Evolutionary conservation across 148 eudicot species (phyloP).

Genomic region (Rhododendron mucronatum): DNA sequence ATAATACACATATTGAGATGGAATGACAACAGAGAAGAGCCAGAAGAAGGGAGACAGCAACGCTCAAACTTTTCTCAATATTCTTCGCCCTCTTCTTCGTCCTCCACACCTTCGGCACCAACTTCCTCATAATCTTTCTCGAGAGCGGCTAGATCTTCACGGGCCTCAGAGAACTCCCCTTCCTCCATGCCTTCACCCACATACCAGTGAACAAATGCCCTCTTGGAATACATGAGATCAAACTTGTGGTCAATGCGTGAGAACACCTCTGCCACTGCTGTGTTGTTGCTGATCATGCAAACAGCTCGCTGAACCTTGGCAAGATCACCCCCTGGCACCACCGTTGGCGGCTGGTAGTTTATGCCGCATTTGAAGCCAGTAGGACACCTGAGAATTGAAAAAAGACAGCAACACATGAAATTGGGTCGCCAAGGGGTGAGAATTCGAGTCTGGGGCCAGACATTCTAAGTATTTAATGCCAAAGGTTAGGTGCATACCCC

Average conservation of each 20-base stretch:
- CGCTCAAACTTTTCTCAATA: neutral
- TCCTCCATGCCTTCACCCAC: slow-evolving; percentile 72
- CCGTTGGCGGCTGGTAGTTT: slow-evolving; percentile 57
- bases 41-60: neutral
- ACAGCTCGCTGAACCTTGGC: slow-evolving; percentile 66
- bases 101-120: slow-evolving; percentile 56
- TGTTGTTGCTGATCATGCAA: slow-evolving; percentile 69
- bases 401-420: neutral
- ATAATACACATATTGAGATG: neutral
- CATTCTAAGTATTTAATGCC: neutral
- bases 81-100: slow-evolving; percentile 49
- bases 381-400: slow-evolving; percentile 38
- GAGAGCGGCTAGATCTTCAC: slow-evolving; percentile 59
- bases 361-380: slow-evolving; percentile 62
- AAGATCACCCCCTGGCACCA: slow-evolving; percentile 63
- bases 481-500: neutral
- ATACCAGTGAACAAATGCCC: slow-evolving; percentile 66
- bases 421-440: neutral
- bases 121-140: slow-evolving; percentile 63
- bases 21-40: neutral
- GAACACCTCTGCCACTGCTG: slow-evolving; percentile 61
- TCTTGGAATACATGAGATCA: slow-evolving; percentile 58
- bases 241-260: slow-evolving; percentile 59
- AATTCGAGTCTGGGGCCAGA: neutral
- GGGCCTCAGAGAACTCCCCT: slow-evolving; percentile 65